A percentile compares a stretch with the other conserved stretches of the same genome.
phyloP scores from a whole-genome alignment of 1,284 basidiomycete species.

The Trichosporon coremiiforme region DNA sequence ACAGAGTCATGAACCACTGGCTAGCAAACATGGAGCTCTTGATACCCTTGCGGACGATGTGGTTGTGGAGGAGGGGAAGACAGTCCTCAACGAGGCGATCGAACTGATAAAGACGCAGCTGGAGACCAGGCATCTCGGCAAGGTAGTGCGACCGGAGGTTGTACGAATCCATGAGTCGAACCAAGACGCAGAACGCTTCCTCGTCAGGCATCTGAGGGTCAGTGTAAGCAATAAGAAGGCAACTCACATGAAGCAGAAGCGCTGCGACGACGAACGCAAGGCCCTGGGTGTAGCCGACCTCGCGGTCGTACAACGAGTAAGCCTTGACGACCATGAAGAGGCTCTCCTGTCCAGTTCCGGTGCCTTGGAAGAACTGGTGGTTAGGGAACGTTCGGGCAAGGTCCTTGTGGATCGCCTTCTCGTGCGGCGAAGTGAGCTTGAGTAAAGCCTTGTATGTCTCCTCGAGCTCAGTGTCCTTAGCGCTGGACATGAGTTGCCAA shows the following conservation, averaged over 20 bases:
- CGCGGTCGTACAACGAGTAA: conserved; percentile 91
- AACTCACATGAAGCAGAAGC: conserved; percentile 79
- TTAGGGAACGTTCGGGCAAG: conserved; percentile 96
- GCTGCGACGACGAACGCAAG: conserved; percentile 94
- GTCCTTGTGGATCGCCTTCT: conserved; percentile 91
- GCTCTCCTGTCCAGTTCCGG: conserved; percentile 93
- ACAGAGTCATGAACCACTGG: conserved; percentile 97
- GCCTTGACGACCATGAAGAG: conserved; percentile 97
- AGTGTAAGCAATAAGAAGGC: conserved; percentile 1
- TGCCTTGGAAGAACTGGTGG: conserved; percentile 85
- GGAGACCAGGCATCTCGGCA: conserved; percentile 96
- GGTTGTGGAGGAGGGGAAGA: conserved; percentile 84
- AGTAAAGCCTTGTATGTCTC: conserved; percentile 78
- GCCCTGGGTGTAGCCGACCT: conserved; percentile 97
- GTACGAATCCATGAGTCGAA: conserved; percentile 97
- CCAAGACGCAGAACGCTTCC: conserved; percentile 93
- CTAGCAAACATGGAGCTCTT: conserved; percentile 95
- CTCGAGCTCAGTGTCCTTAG: conserved; percentile 87
- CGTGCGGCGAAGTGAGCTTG: conserved; percentile 81
- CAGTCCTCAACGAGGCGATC: conserved; percentile 92
- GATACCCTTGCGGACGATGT: conserved; percentile 88
- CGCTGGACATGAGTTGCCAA: conserved; percentile 98
- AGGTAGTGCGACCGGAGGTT: conserved; percentile 94
- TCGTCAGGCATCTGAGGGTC: conserved; percentile 87
- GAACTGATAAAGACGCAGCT: conserved; percentile 85